A percentile compares a stretch with the other conserved stretches of the same genome.
Evolutionary conservation across 495 filamentous ascomycete species (phyloP).

Genomic region (Penicillium verhagenii): DNA sequence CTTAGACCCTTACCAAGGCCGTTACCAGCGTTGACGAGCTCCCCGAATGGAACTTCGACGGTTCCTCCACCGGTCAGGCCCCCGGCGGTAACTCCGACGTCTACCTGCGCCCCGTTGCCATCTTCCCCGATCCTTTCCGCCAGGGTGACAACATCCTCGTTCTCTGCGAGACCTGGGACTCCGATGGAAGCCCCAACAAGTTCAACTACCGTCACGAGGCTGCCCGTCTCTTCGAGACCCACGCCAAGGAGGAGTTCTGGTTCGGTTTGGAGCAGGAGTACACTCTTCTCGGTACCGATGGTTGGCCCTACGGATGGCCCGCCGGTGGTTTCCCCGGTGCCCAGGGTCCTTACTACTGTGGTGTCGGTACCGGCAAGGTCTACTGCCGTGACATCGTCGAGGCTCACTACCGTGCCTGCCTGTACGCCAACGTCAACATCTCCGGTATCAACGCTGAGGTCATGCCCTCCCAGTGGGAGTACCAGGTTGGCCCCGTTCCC

Average conservation of each 20-base stretch:
- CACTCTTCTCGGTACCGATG: slow-evolving; percentile 82
- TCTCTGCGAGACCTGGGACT: slow-evolving; percentile 92
- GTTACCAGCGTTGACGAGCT: slow-evolving; percentile 71
- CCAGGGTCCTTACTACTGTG: slow-evolving; percentile 99
- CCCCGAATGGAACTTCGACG: slow-evolving; percentile 99
- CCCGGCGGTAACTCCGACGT: slow-evolving; percentile 97
- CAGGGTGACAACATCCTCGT: slow-evolving; percentile 84
- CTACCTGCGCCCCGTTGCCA: slow-evolving; percentile 89
- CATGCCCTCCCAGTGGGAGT: slow-evolving; percentile 98
- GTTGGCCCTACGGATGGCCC: slow-evolving; percentile 93
- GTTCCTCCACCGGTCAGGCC: slow-evolving; percentile 91
- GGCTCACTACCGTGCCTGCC: slow-evolving; percentile 96
- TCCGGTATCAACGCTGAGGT: slow-evolving; percentile 99
- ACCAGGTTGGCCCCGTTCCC: slow-evolving; percentile 92
- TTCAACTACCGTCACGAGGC: slow-evolving; percentile 96
- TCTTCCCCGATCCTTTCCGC: slow-evolving; percentile 94
- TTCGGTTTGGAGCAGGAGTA: slow-evolving; percentile 99
- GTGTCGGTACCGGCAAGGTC: slow-evolving; percentile 95
- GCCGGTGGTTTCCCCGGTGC: slow-evolving; percentile 93
- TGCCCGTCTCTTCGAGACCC: slow-evolving; percentile 81
- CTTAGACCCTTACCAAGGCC: slow-evolving; percentile 74
- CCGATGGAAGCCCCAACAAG: slow-evolving; percentile 96
- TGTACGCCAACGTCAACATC: slow-evolving; percentile 89
- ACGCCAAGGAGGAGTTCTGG: slow-evolving; percentile 84
- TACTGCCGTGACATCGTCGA: slow-evolving; percentile 98